Conservation (phyloP, 2,329 filamentous ascomycete species). For the Alternaria sp. region DNA sequence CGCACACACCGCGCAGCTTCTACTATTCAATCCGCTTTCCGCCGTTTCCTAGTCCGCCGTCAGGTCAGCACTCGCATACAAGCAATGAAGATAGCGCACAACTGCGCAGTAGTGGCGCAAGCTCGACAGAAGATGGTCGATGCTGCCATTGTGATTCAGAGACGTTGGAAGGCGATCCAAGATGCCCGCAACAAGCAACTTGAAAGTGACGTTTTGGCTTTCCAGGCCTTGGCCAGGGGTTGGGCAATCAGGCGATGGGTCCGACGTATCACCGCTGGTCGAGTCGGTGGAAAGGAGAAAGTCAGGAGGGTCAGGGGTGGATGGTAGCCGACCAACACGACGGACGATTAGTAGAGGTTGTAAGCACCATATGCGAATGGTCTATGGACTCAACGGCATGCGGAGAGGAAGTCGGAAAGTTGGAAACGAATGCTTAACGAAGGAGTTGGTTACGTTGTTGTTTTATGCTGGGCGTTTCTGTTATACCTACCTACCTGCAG, state of each 20-base stretch:
- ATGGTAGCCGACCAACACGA: constrained; percentile 32
- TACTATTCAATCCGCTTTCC: constrained; percentile 62
- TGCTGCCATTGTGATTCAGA: constrained; percentile 56
- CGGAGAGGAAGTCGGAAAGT: background rate
- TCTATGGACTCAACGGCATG: background rate
- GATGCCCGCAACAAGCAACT: constrained; percentile 47
- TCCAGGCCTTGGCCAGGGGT: constrained; percentile 56
- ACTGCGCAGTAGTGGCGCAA: constrained; percentile 59
- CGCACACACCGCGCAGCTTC: constrained; percentile 60
- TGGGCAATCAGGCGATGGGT: constrained; percentile 50
- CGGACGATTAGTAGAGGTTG: background rate
- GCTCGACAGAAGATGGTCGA: constrained; percentile 52
- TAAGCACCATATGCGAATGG: background rate
- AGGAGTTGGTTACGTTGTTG: background rate
- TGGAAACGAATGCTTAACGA: background rate
- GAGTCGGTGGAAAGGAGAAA: constrained; percentile 44
- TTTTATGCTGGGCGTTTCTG: background rate
- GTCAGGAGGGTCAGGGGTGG: constrained; percentile 47
- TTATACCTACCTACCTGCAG: constrained; percentile 1
- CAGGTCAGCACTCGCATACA: constrained; percentile 45
- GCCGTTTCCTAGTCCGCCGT: constrained; percentile 45
- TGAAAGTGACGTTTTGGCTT: constrained; percentile 48
- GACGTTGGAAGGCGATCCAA: constrained; percentile 53
- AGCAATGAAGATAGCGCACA: constrained; percentile 54
- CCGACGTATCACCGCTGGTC: constrained; percentile 35